Conservation (phyloP, 495 filamentous ascomycete species). For the Hypomontagnella submonticulosa region DNA sequence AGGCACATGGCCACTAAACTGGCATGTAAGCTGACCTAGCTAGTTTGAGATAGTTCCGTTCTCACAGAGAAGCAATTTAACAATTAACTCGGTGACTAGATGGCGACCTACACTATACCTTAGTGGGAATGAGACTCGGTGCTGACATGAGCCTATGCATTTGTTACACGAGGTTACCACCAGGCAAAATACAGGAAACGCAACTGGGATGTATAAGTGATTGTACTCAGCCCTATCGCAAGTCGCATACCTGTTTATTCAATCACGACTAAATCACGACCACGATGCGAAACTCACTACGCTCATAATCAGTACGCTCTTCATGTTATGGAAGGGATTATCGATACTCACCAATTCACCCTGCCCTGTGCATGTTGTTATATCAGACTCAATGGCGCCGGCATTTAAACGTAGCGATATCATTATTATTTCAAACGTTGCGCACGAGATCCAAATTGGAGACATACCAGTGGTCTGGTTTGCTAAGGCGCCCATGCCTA, state of each 20-base stretch:
- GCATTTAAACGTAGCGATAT: slow-evolving; percentile 53
- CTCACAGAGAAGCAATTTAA: no score
- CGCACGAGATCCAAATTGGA: slow-evolving; percentile 34
- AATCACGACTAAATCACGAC: not conserved
- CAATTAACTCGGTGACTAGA: no score
- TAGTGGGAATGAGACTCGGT: not conserved
- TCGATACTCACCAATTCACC: slow-evolving; percentile 35
- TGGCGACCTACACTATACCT: no score
- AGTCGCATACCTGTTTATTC: no score
- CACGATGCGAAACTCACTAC: not conserved
- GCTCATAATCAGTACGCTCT: slow-evolving; percentile 19
- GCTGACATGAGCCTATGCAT: not conserved
- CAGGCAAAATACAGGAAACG: no score
- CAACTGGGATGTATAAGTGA: no score
- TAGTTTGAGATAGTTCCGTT: no score
- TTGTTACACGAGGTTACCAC: not conserved
- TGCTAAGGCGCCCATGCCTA: slow-evolving; percentile 43
- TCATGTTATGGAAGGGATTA: slow-evolving; percentile 41
- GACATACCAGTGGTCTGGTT: slow-evolving; percentile 54
- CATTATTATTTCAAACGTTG: slow-evolving; percentile 47
- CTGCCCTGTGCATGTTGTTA: slow-evolving; percentile 38
- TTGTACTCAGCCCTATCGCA: no score
- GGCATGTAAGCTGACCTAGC: no score
- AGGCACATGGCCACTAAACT: no score
- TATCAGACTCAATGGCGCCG: slow-evolving; percentile 52